These are phyloP conservation scores for Pythium angustatum DNA, from an alignment of 352 stramenopile species.

Conservation along the genomic window DNA sequence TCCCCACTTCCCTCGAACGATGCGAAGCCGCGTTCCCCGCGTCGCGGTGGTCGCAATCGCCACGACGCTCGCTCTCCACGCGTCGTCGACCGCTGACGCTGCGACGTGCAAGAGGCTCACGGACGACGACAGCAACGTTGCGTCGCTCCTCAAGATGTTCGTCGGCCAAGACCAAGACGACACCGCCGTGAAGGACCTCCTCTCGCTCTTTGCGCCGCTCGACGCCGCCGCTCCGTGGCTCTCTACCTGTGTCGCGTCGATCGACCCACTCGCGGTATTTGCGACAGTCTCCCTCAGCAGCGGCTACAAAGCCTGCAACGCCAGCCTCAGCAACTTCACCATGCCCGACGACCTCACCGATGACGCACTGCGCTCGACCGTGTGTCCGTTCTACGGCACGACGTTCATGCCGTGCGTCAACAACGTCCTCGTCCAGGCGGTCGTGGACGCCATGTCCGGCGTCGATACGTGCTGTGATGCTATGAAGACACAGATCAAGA, in stretches of 20 bases:
- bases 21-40: too few relatives aligned
- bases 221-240: conserved; percentile 38
- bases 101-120: conserved; percentile 29
- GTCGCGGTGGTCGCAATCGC: background rate
- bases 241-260: conserved; percentile 40
- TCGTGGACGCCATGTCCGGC: conserved; percentile 23
- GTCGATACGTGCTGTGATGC: conserved; percentile 43
- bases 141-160: conserved; percentile 2
- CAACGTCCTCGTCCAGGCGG: conserved; percentile 34
- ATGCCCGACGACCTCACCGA: conserved; percentile 9
- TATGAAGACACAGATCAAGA: conserved; percentile 39
- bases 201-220: conserved; percentile 28
- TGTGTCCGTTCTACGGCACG: conserved; percentile 36
- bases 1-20: too few relatives aligned
- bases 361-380: conserved; percentile 4
- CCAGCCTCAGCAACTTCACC: conserved; percentile 23
- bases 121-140: conserved; percentile 27
- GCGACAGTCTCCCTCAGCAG: conserved; percentile 20
- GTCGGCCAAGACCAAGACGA: conserved; percentile 3
- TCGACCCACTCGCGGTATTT: conserved; percentile 35
- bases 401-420: conserved; percentile 40
- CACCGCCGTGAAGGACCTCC: conserved; percentile 21
- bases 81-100: background rate
- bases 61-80: background rate
- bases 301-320: conserved; percentile 32